Conservation (phyloP, 2,329 filamentous ascomycete species). For the Epichloe glyceriae region DNA sequence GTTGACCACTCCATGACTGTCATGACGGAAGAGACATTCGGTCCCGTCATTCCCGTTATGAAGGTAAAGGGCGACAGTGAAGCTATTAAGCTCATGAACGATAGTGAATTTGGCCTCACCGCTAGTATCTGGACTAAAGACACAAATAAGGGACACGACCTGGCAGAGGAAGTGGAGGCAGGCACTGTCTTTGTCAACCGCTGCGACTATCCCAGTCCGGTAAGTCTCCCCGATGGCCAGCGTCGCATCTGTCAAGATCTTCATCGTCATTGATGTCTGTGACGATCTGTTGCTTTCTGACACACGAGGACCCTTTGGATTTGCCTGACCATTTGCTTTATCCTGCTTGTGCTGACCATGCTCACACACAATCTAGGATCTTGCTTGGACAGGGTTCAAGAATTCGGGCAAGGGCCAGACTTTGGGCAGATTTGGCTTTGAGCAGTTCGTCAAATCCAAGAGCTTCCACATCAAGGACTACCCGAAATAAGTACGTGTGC, state of each 20-base stretch:
- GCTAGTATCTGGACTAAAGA: slow-evolving; percentile 98
- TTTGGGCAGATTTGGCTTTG: slow-evolving; percentile 79
- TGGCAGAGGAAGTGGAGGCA: slow-evolving; percentile 73
- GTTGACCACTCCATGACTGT: slow-evolving; percentile 75
- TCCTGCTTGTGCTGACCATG: slow-evolving; percentile 1
- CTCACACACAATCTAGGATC: slow-evolving; percentile 42
- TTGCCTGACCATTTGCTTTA: not conserved
- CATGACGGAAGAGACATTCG: slow-evolving; percentile 93
- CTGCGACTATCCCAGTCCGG: slow-evolving; percentile 82
- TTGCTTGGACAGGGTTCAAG: slow-evolving; percentile 98
- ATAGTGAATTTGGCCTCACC: slow-evolving; percentile 85
- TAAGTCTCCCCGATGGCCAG: slow-evolving; percentile 35
- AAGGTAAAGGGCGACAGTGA: slow-evolving; percentile 71
- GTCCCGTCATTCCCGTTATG: slow-evolving; percentile 82
- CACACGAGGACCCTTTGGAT: not conserved
- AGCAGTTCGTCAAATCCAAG: slow-evolving; percentile 93
- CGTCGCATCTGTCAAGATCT: not conserved
- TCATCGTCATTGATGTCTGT: not conserved
- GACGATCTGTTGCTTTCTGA: not conserved
- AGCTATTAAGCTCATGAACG: slow-evolving; percentile 79
- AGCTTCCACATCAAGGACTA: slow-evolving; percentile 87
- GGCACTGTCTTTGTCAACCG: slow-evolving; percentile 95
- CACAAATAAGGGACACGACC: slow-evolving; percentile 55
- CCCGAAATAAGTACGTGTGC: slow-evolving; percentile 35
- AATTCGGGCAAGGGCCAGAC: slow-evolving; percentile 89